Evolutionary conservation across 495 filamentous ascomycete genomes (phyloP).

Genomic region (Neohortaea acidophila): DNA sequence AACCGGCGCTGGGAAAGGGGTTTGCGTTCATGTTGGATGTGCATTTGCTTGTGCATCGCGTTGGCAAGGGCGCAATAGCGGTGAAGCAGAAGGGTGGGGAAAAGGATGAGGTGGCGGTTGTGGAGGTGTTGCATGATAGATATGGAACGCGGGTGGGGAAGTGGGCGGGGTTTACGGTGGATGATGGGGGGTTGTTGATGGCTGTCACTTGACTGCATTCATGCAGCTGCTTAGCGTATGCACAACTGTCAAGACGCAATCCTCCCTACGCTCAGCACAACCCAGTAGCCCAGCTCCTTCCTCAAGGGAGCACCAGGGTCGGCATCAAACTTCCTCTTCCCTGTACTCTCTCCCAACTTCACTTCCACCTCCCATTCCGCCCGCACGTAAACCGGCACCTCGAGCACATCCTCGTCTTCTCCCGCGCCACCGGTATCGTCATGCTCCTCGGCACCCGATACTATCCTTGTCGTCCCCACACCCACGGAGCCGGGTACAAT

Average conservation of each 20-base stretch:
- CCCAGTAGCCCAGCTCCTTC: conserved; percentile 88
- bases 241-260: too few species aligned
- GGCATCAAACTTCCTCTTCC: conserved; percentile 28
- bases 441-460: conserved; percentile 7
- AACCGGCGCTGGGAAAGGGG: conserved; percentile 20
- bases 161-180: conserved; percentile 17
- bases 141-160: conserved; percentile 16
- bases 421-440: conserved; percentile 26
- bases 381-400: conserved; percentile 86
- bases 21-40: conserved; percentile 20
- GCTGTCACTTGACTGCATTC: too few species aligned
- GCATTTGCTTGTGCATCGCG: conserved; percentile 21
- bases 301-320: conserved; percentile 41
- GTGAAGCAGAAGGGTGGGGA: background rate
- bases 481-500: conserved; percentile 51
- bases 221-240: too few species aligned
- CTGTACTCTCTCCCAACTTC: conserved; percentile 45
- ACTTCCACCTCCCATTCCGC: conserved; percentile 81
- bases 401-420: conserved; percentile 61
- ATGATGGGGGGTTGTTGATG: too few species aligned
- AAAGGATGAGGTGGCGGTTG: conserved; percentile 16
- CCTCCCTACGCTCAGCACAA: conserved; percentile 74
- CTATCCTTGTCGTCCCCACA: conserved; percentile 4
- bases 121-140: conserved; percentile 25
- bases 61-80: conserved; percentile 7